Base-by-base conservation (phyloP, 805 yeast species). In the Candida ipomoeae region DNA sequence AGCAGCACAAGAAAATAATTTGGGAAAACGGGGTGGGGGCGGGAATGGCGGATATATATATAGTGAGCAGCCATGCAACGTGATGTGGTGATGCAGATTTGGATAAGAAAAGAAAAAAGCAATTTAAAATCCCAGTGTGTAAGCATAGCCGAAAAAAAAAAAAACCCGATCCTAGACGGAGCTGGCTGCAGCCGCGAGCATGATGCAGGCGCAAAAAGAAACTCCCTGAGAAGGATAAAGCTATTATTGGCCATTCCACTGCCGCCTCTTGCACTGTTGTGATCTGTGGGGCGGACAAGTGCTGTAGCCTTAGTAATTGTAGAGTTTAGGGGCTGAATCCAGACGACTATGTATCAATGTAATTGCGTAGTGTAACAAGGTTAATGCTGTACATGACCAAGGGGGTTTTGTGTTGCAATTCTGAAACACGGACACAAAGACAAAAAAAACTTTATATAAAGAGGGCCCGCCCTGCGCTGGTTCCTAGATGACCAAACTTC, bases 61-160 rank as follows among this genome's bases (percentile, higher is more conserved):
- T 35, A 44, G 35, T 35, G 15, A 15, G 15, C 14, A 8, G 14
- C 3, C 40, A 20, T 33, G 40, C 39, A 44, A 10, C 33, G 40
- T 44, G 46, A 44, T 44, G 46, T 18, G 40, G 46, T 35, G 34
- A 44, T 35, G 40, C 46, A 39, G 41, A 44, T 34, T 35, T 14
- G 46, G 40, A 21, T 43, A 43, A 34, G 44, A 26, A 33, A 11
- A 34, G 39, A 20, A 45, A 36, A 45, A 45, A 45, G 36, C 26
- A 31, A 36, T 37, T 36, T 34, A 15, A 15, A 15, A 26, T 26
- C 10, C 37, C 14, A 14, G 37, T 14, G 31, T 18, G 32, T n/a
- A 31, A 37, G 20, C 41, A 35, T 18, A 29, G 48, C 48, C 48
- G 42, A 44, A 26, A 44, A 44, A 35, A 44, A 44, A 44, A 37